Evolutionary conservation across 2,329 filamentous ascomycete species (phyloP).

Genomic region (Penicillium hesseltinei): DNA sequence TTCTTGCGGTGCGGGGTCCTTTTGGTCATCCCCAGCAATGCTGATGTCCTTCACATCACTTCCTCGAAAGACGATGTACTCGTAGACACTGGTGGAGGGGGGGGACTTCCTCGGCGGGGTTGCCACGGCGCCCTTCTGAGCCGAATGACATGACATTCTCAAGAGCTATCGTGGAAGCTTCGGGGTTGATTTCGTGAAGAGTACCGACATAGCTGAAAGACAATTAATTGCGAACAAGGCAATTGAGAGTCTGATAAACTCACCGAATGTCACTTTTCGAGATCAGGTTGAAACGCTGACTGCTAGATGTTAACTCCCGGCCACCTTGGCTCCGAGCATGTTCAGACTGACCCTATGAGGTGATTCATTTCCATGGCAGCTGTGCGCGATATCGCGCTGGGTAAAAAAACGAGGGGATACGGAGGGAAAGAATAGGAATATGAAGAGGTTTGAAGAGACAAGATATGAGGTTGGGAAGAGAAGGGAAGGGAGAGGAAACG

Average conservation of each 20-base stretch:
- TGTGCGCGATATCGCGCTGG: conserved; percentile 31
- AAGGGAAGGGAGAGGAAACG: conserved; percentile 24
- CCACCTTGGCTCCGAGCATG: conserved; percentile 32
- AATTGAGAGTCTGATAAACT: conserved; percentile 35
- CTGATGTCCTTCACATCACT: conserved; percentile 98
- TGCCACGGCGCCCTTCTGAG: conserved; percentile 82
- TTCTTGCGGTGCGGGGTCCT: conserved; percentile 69
- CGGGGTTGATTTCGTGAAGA: conserved; percentile 96
- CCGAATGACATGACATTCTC: conserved; percentile 95
- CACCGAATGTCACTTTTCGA: conserved; percentile 97
- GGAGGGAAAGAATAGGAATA: conserved; percentile 23
- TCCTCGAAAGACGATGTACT: conserved; percentile 97
- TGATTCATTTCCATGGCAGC: conserved; percentile 51
- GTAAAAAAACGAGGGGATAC: conserved; percentile 15
- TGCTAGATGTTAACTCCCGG: conserved; percentile 47
- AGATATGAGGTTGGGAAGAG: conserved; percentile 20
- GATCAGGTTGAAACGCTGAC: conserved; percentile 92
- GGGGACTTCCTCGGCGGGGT: conserved; percentile 76
- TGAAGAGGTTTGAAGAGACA: conserved; percentile 14
- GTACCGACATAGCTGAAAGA: conserved; percentile 80
- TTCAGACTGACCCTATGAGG: conserved; percentile 47
- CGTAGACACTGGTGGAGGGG: conserved; percentile 86
- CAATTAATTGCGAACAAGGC: conserved; percentile 36
- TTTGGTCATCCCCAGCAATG: conserved; percentile 78
- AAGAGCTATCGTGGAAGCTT: conserved; percentile 92